Base-by-base conservation (phyloP, 768 basidiomycete genomes). In the Calocybe gangraenosa region DNA sequence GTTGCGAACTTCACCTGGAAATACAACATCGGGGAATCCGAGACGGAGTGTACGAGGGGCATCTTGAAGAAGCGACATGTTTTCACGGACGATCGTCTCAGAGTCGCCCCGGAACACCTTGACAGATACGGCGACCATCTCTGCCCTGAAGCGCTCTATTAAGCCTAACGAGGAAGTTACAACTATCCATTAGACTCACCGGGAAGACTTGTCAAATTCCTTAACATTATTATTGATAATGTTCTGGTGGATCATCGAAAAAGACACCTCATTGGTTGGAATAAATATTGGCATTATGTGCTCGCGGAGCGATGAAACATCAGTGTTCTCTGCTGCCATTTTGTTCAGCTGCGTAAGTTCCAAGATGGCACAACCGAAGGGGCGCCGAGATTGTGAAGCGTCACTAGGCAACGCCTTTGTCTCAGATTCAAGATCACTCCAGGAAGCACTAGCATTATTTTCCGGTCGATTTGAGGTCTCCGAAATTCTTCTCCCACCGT, bases 11-110 rank as follows among this genome's bases (percentile, higher is more conserved):
- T 90, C 87, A 6, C 88, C 90, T 2, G 94, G 94, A 59, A 93
- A 93, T 7, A 95, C 93, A 6, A 96, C 93, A 54, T 98, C 95
- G 0, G 95, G 89, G 60, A 98, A 98, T 22, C 92, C 92, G 25
- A 98, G 81, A 2, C 92, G 87, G 10, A 86, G 68, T 1, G 92
- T 93, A 37, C 84, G 76, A 0, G 94, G 87, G 7, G 81, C 78
- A 52, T 87, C 89, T 48, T 86, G 83, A 18, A 97, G 71, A 14
- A 94, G 66, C 1, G 87, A 84, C 20, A 87, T 83, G 61, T 95
- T 92, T 62, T 95, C 92, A 45, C 76, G 78, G 13, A 90, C 74
- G 53, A 96, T 79, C 1, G 80, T 82, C 32, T 70, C 61, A 0
- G 80, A 74, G 48, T 90, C 81, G n/a, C 95, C 95, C 20, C 87